A percentile compares a stretch with the other conserved stretches of the same genome.
phyloP scores from a whole-genome alignment of 305 asterid genomes.

The Fraxinus latifolia region DNA sequence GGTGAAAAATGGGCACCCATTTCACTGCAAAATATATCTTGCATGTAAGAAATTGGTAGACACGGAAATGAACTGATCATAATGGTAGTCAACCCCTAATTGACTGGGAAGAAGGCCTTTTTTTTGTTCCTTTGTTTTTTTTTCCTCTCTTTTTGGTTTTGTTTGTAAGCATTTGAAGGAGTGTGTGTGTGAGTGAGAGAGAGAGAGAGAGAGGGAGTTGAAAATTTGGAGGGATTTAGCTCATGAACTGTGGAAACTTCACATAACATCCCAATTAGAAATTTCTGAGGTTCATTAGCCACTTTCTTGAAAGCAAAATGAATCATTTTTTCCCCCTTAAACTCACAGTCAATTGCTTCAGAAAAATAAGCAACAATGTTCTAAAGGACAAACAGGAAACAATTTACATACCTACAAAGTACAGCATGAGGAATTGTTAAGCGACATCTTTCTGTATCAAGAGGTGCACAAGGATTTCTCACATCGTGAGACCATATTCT shows the following conservation, averaged over 20 bases:
- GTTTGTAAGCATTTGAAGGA: conserved; percentile 22
- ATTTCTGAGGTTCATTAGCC: conserved; percentile 8
- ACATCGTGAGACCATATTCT: conserved; percentile 90
- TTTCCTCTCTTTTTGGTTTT: not conserved
- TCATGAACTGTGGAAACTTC: conserved; percentile 17
- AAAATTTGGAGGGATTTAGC: conserved; percentile 11
- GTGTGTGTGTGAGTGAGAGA: not conserved
- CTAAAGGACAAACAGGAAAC: conserved; percentile 14
- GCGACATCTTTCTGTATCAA: conserved; percentile 66
- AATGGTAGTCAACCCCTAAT: not conserved
- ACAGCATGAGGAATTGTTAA: conserved; percentile 90
- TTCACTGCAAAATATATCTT: conserved; percentile 52
- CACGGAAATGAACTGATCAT: not conserved
- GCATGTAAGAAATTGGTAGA: not conserved
- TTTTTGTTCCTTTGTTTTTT: not conserved
- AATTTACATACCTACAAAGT: conserved; percentile 72
- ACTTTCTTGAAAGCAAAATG: conserved; percentile 14
- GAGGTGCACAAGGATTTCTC: conserved; percentile 67
- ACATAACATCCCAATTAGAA: conserved; percentile 21
- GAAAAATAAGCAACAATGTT: conserved; percentile 14
- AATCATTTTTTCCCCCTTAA: conserved; percentile 1
- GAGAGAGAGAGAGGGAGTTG: not conserved
- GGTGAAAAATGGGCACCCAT: conserved; percentile 99
- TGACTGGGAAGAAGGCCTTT: not conserved
- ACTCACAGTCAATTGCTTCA: conserved; percentile 10